These are phyloP conservation scores for Scalesia atractyloides DNA, from an alignment of 129 eudicot species.

Conservation along the genomic window DNA sequence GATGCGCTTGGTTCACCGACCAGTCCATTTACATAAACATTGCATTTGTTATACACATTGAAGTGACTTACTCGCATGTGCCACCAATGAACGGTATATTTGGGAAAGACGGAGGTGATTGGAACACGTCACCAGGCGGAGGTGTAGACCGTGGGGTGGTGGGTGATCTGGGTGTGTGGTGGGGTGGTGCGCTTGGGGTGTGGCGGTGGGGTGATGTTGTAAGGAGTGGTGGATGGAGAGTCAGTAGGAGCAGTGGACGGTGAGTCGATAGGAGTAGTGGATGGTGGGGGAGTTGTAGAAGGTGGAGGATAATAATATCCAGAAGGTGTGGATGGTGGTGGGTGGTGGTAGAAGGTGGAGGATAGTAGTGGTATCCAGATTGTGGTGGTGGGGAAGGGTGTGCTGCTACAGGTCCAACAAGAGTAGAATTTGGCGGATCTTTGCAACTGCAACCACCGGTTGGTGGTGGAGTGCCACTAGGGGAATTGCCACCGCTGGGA, in stretches of 20 bases:
- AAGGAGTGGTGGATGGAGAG: background rate
- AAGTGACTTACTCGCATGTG: constrained; percentile 65
- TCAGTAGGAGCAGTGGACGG: background rate
- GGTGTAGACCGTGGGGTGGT: constrained; percentile 18
- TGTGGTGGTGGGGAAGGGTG: constrained; percentile 17
- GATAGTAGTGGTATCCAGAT: background rate
- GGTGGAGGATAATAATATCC: background rate
- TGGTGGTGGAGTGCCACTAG: constrained; percentile 30
- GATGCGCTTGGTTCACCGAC: background rate
- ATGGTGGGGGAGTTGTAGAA: constrained; percentile 31
- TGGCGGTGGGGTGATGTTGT: background rate
- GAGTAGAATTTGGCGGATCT: constrained; percentile 10
- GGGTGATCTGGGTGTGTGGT: background rate
- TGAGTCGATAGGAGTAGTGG: background rate
- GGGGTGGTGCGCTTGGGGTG: background rate
- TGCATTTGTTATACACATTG: no score
- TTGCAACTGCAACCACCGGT: constrained; percentile 27
- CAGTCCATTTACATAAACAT: no score
- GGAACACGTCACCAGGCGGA: constrained; percentile 36
- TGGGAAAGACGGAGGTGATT: constrained; percentile 58
- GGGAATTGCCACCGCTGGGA: constrained; percentile 36
- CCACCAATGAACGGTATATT: constrained; percentile 53
- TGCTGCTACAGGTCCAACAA: background rate
- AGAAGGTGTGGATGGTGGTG: constrained; percentile 20
- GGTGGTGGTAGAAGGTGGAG: constrained; percentile 31